phyloP scores from a whole-genome alignment of 2,329 filamentous ascomycete species.

The Balansia obtecta region DNA sequence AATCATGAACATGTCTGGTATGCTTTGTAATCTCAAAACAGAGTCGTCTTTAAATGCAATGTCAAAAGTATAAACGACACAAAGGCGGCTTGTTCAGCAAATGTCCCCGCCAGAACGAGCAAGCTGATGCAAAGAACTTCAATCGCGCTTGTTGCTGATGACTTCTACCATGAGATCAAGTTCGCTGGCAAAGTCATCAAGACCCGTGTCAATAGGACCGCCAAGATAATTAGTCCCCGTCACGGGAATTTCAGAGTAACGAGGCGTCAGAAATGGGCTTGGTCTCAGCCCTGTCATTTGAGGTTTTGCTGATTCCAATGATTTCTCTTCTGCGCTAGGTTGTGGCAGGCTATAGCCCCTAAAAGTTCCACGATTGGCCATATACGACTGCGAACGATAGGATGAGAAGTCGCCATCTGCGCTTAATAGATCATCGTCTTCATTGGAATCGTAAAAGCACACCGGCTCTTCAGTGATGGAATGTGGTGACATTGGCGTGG shows the following conservation, averaged over 20 bases:
- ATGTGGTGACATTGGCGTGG: conserved; percentile 24
- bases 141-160: conserved; percentile 24
- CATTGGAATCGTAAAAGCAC: conserved; percentile 34
- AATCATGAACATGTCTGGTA: not conserved
- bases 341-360: conserved; percentile 36
- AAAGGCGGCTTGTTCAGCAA: too few relatives aligned
- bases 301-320: conserved; percentile 1
- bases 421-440: conserved; percentile 27
- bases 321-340: conserved; percentile 13
- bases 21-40: not conserved
- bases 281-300: conserved; percentile 11
- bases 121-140: not conserved
- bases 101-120: too few relatives aligned
- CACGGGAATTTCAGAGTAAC: conserved; percentile 10
- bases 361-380: conserved; percentile 13
- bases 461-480: conserved; percentile 29
- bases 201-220: conserved; percentile 22
- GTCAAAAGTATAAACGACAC: not conserved
- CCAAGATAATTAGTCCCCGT: conserved; percentile 18
- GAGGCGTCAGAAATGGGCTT: conserved; percentile 14
- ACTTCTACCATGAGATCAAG: conserved; percentile 39
- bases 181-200: conserved; percentile 32
- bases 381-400: conserved; percentile 12
- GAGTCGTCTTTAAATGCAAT: not conserved
- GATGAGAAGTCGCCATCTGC: conserved; percentile 24